Conservation (phyloP, 129 eudicot genomes). For the Mikania micrantha region DNA sequence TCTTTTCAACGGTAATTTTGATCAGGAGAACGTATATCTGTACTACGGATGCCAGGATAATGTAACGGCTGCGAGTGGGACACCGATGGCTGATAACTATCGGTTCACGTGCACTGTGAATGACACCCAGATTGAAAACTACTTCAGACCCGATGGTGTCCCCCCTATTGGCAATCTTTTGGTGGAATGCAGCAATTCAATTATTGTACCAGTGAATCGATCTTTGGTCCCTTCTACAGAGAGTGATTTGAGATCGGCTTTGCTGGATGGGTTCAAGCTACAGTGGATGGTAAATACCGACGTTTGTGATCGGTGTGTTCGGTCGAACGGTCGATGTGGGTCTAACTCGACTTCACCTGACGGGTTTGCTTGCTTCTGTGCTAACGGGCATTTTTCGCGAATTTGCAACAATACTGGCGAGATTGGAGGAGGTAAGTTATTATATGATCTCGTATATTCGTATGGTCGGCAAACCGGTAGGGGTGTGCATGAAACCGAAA, state of each 20-base stretch:
- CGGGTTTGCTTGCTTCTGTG: conserved; percentile 32
- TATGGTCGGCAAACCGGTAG: too few relatives aligned
- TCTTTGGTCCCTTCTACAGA: neutral
- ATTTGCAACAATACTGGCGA: too few relatives aligned
- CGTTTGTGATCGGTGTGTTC: conserved; percentile 21
- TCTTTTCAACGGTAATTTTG: neutral
- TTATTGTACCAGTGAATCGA: conserved; percentile 23
- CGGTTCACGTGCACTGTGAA: conserved; percentile 18
- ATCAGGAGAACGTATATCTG: conserved; percentile 27
- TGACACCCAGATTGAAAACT: neutral
- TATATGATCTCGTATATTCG: too few relatives aligned
- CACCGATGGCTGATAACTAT: neutral
- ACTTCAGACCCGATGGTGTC: neutral
- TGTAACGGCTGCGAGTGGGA: too few relatives aligned
- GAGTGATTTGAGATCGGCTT: neutral
- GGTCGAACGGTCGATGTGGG: conserved; percentile 50
- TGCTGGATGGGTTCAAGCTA: conserved; percentile 36
- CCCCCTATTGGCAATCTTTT: neutral
- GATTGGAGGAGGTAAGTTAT: neutral
- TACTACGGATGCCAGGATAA: conserved; percentile 24
- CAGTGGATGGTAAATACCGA: conserved; percentile 26
- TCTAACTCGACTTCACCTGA: neutral
- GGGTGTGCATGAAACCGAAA: too few relatives aligned
- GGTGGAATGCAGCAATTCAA: neutral
- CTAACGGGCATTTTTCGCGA: conserved; percentile 5